Evolutionary conservation across 208 protist genomes (phyloP).

Genomic region (Angomonas deanei): DNA sequence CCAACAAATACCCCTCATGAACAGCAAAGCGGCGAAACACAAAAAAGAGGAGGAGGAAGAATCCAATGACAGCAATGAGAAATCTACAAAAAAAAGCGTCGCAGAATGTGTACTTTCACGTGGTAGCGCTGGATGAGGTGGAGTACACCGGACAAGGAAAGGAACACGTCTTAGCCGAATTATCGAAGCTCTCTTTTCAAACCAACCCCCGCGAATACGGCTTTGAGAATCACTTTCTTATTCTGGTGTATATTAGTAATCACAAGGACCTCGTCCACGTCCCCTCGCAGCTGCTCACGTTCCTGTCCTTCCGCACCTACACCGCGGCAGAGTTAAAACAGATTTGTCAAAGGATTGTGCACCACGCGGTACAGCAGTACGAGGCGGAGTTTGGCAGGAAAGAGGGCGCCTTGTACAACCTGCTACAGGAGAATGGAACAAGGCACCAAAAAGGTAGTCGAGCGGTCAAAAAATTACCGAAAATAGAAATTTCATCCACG

Average conservation of each 20-base stretch:
- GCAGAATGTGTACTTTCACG: slow-evolving; percentile 22
- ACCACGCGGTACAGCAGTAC: slow-evolving; percentile 19
- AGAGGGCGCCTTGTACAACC: background rate
- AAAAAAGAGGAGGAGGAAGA: background rate
- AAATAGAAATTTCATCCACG: background rate
- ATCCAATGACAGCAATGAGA: background rate
- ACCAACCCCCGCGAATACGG: slow-evolving; percentile 12
- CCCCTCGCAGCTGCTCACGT: slow-evolving; percentile 48
- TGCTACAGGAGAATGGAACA: background rate
- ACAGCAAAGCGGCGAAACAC: background rate
- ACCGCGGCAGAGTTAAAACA: slow-evolving; percentile 29
- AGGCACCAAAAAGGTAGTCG: background rate
- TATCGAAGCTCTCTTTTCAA: slow-evolving; percentile 40
- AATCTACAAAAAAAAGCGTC: background rate
- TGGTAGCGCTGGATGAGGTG: slow-evolving; percentile 77
- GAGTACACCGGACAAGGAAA: slow-evolving; percentile 52
- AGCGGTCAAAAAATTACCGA: background rate
- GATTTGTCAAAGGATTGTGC: slow-evolving; percentile 31
- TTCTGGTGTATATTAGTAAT: slow-evolving; percentile 79
- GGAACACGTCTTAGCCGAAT: slow-evolving; percentile 28
- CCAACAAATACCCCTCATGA: background rate
- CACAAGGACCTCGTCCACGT: slow-evolving; percentile 73
- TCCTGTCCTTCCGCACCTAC: slow-evolving; percentile 68
- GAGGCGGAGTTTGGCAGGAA: slow-evolving; percentile 1
- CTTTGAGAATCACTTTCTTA: slow-evolving; percentile 20